A percentile compares a stretch with the other conserved stretches of the same genome.
Evolutionary conservation across 352 stramenopile genomes (phyloP).

Genomic region (Pythium rhizo-oryzae): DNA sequence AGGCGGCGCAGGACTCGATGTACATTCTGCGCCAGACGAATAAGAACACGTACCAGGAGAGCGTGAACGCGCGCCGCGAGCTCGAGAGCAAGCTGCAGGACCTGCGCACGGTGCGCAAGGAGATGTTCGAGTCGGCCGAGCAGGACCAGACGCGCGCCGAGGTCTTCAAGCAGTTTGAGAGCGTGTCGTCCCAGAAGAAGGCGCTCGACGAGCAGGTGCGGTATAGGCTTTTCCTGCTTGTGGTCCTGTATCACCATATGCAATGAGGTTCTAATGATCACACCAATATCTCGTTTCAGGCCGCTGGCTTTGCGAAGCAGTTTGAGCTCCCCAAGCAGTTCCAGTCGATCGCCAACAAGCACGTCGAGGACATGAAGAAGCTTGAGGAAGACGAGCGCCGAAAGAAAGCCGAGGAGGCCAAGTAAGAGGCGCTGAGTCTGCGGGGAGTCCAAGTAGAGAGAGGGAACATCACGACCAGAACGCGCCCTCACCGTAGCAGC

Average conservation of each 20-base stretch:
- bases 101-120: slow-evolving; percentile 53
- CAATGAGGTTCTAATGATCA: not conserved
- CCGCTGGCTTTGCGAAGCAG: slow-evolving; percentile 70
- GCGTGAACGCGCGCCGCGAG: slow-evolving; percentile 50
- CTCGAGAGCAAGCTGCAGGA: slow-evolving; percentile 65
- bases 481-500: not conserved
- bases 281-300: slow-evolving; percentile 28
- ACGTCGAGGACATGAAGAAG: slow-evolving; percentile 44
- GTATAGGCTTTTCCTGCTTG: too few relatives aligned
- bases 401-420: slow-evolving; percentile 17
- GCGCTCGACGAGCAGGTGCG: slow-evolving; percentile 58
- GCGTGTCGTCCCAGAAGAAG: slow-evolving; percentile 64
- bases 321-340: slow-evolving; percentile 74
- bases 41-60: slow-evolving; percentile 65
- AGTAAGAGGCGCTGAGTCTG: not conserved
- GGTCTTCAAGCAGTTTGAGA: slow-evolving; percentile 62
- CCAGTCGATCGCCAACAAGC: slow-evolving; percentile 65
- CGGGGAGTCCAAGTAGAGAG: not conserved
- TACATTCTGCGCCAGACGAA: slow-evolving; percentile 85
- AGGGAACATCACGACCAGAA: not conserved
- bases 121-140: slow-evolving; percentile 64
- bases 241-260: too few relatives aligned
- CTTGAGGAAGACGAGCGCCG: slow-evolving; percentile 20
- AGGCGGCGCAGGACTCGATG: slow-evolving; percentile 77
- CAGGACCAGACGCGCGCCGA: slow-evolving; percentile 53